phyloP scores from a whole-genome alignment of 2,329 filamentous ascomycete genomes.

The Claviceps fusiformis region DNA sequence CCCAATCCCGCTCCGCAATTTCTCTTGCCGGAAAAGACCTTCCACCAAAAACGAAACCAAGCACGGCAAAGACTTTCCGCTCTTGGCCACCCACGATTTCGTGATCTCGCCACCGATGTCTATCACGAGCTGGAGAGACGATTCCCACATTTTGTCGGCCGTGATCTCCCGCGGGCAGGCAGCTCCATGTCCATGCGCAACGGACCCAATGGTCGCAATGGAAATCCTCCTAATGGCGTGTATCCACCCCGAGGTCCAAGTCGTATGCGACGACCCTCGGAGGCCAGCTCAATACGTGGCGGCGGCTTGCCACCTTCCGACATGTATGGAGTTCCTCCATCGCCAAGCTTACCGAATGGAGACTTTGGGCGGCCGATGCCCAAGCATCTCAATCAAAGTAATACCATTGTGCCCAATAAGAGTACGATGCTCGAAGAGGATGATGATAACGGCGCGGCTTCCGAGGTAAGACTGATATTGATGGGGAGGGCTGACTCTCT shows the following conservation, averaged over 20 bases:
- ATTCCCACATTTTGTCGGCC: slow-evolving; percentile 65
- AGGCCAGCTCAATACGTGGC: slow-evolving; percentile 46
- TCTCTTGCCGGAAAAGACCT: slow-evolving; percentile 71
- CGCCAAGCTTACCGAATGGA: slow-evolving; percentile 43
- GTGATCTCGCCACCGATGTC: slow-evolving; percentile 87
- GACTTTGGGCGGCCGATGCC: slow-evolving; percentile 65
- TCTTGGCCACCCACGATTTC: slow-evolving; percentile 72
- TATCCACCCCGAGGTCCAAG: slow-evolving; percentile 38
- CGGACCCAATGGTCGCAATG: slow-evolving; percentile 43
- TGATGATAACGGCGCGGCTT: slow-evolving; percentile 42
- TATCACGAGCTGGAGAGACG: slow-evolving; percentile 88
- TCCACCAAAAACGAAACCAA: slow-evolving; percentile 95
- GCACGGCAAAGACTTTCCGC: slow-evolving; percentile 92
- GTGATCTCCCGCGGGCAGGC: slow-evolving; percentile 53
- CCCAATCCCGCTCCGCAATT: slow-evolving; percentile 51
- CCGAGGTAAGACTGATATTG: slow-evolving; percentile 23
- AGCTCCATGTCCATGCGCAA: slow-evolving; percentile 54
- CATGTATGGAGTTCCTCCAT: slow-evolving; percentile 43
- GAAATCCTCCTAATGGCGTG: slow-evolving; percentile 44
- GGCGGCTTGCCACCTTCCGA: slow-evolving; percentile 26
- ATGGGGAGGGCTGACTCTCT: background rate
- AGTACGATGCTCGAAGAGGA: slow-evolving; percentile 96
- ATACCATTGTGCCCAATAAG: slow-evolving; percentile 95
- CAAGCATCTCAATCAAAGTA: slow-evolving; percentile 77
- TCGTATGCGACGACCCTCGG: slow-evolving; percentile 43